Percentiles rank a stretch among this genome's conserved stretches.
phyloP scores from a whole-genome alignment of 2,329 filamentous ascomycete genomes.

The Cucurbitaria berberidis region DNA sequence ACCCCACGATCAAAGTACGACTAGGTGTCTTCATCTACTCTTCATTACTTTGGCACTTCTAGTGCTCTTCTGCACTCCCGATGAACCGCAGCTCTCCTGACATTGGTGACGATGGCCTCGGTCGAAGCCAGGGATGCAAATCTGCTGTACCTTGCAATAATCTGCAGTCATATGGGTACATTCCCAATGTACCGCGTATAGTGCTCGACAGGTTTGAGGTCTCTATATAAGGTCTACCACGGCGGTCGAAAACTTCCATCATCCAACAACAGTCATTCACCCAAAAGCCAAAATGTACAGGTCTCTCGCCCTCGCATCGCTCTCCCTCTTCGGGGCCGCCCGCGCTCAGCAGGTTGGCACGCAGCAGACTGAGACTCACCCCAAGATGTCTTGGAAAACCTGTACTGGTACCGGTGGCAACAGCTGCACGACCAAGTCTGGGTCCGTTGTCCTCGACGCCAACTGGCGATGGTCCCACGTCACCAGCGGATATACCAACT shows the following conservation, averaged over 20 bases:
- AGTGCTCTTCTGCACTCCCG: constrained; percentile 33
- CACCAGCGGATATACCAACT: constrained; percentile 55
- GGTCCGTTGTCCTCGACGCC: constrained; percentile 51
- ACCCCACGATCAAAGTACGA: constrained; percentile 35
- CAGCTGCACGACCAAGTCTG: constrained; percentile 48
- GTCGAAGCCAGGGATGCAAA: constrained; percentile 18
- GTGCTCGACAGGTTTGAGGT: constrained; percentile 1
- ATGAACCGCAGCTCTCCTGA: constrained; percentile 36
- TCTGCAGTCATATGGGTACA: constrained; percentile 24
- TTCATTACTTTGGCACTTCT: constrained; percentile 39
- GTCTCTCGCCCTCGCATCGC: constrained; percentile 48
- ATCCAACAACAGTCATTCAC: constrained; percentile 35
- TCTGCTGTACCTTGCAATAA: constrained; percentile 25
- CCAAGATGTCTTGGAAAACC: constrained; percentile 47
- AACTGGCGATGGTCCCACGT: constrained; percentile 61
- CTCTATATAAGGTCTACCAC: constrained; percentile 36
- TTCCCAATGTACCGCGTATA: constrained; percentile 18
- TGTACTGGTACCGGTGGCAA: constrained; percentile 50
- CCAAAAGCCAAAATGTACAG: constrained; percentile 48
- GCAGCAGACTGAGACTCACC: constrained; percentile 50
- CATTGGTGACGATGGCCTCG: constrained; percentile 30
- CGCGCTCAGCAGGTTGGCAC: constrained; percentile 53
- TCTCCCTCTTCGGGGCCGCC: constrained; percentile 49
- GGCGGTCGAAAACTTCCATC: constrained; percentile 20
- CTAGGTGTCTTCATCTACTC: constrained; percentile 40